Percentiles rank a stretch among this genome's conserved stretches.
These are phyloP conservation scores for Talaromyces sp. DNA, from an alignment of 2,329 filamentous ascomycete species.

Conservation along the genomic window DNA sequence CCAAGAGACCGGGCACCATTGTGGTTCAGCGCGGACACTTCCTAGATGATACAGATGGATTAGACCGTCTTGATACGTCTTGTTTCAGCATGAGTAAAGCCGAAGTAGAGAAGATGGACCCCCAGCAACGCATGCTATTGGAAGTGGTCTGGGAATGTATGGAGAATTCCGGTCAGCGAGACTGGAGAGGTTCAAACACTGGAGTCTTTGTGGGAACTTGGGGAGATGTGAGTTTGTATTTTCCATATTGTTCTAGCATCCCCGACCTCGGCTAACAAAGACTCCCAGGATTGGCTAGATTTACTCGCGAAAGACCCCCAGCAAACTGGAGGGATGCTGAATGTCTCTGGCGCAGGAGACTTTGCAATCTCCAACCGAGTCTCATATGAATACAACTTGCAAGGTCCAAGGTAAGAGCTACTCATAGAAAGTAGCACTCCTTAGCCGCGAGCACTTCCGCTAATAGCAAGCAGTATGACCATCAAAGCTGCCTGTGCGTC, in stretches of 20 bases:
- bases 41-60: background rate
- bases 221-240: background rate
- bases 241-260: background rate
- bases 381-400: constrained; percentile 25
- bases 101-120: constrained; percentile 9
- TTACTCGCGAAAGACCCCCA: background rate
- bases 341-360: background rate
- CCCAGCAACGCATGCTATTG: constrained; percentile 30
- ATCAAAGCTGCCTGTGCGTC: constrained; percentile 9
- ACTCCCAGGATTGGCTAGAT: background rate
- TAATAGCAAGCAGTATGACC: constrained; percentile 24
- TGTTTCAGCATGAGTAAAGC: background rate
- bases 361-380: constrained; percentile 18
- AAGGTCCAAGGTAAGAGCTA: constrained; percentile 35
- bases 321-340: background rate
- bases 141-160: constrained; percentile 16
- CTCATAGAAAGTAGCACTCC: constrained; percentile 35
- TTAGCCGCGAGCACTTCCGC: constrained; percentile 38
- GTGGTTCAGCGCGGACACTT: background rate
- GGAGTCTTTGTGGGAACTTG: background rate
- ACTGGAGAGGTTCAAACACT: constrained; percentile 20
- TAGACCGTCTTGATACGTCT: background rate
- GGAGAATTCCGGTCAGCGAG: constrained; percentile 21
- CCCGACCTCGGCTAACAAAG: background rate
- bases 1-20: background rate